Evolutionary conservation across 1,139 yeast genomes (phyloP).

Genomic region (Blastobotrys capitulatus): DNA sequence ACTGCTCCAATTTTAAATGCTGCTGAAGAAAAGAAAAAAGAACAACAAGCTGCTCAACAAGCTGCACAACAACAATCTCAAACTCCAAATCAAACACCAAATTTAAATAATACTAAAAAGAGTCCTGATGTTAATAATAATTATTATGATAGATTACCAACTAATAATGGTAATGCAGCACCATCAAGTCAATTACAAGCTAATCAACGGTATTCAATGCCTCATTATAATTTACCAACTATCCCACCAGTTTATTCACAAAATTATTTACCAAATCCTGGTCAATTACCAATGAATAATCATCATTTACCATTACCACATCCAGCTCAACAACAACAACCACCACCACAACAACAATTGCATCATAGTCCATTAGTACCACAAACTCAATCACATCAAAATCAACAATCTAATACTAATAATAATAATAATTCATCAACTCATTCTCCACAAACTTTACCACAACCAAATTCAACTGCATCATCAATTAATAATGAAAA

Average conservation of each 20-base stretch:
- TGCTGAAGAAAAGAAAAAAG: conserved; percentile 4
- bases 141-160: not conserved
- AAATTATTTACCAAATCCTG: not conserved
- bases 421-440: not conserved
- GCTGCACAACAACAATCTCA: not conserved
- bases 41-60: not conserved
- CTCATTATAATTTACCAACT: not conserved
- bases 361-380: not conserved
- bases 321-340: not conserved
- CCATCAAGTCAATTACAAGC: conserved; percentile 7
- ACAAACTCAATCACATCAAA: not conserved
- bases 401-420: not conserved
- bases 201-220: not conserved
- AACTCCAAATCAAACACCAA: not conserved
- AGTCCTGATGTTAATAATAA: not conserved
- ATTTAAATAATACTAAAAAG: not conserved
- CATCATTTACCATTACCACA: conserved; percentile 1
- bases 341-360: not conserved
- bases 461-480: not conserved
- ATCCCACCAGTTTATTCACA: not conserved
- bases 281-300: not conserved
- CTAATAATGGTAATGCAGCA: not conserved
- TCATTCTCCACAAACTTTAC: not conserved
- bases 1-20: conserved; percentile 23
- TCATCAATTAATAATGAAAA: not conserved